Base-by-base conservation (phyloP, 2,329 filamentous ascomycete genomes). In the Nigrospora sphaerica region DNA sequence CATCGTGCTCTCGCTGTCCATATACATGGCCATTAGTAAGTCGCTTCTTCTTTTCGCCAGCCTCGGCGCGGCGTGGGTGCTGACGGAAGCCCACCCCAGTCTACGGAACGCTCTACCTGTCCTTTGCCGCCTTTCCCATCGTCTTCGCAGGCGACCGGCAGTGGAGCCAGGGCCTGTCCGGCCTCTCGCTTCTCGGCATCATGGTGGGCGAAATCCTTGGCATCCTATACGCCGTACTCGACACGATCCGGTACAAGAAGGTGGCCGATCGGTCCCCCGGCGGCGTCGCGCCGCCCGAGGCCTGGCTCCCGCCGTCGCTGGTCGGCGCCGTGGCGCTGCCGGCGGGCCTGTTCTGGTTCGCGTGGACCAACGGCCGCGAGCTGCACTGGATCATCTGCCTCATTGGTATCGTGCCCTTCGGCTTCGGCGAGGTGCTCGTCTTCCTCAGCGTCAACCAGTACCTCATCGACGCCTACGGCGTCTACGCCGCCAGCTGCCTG, bases 401-500 rank as follows among this genome's bases (percentile, higher is more conserved):
- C 23, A 35, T 42, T 12, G 49, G 45, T 3, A 46, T 45, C n/a
- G 54, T 62, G 11, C 52, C 62, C 12, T 66, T 66, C 45, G 61
- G 56, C 2, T 60, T 58, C 35, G 60, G 58, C 3, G 55, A 62
- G 52, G 73, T 78, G 1, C 61, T 79, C 18, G 71, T 81, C 40
- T 81, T 81, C 64, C 57, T 81, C n/a, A 65, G 64, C 19, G 60
- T 73, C 32, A 71, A 73, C 57, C 78, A 75, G 56, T 79, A 78
- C 57, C 65, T 80, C 5, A 74, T 79, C 46, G 77, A 81, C 52
- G 57, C 71, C 0, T 70, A 52, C 45, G 44, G 42, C 13, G 7
- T 47, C 54, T 90, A 83, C 52, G 85, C 86, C 1, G 86, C 86
- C 1, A 87, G 82, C 0, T 85, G 83, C 0, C 70, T 91, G 9